Conservation (phyloP, 129 eudicot species). For the Centaurea solstitialis region DNA sequence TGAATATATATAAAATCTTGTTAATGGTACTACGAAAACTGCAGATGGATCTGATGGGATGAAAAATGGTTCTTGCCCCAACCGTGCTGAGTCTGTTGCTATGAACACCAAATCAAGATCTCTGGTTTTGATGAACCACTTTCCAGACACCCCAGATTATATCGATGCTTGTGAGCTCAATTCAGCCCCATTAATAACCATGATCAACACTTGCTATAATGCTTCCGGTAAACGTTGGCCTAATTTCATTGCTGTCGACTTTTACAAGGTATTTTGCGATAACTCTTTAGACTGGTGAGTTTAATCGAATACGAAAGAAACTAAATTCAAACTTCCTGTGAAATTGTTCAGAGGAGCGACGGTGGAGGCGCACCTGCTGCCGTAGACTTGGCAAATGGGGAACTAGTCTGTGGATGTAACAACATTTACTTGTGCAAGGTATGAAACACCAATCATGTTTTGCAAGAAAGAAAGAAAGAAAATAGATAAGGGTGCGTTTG, state of each 20-base stretch:
- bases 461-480: not conserved
- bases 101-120: conserved; percentile 74
- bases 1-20: not conserved
- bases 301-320: not conserved
- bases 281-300: not conserved
- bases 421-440: conserved; percentile 72
- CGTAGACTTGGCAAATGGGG: conserved; percentile 77
- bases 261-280: conserved; percentile 67
- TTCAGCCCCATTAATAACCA: conserved; percentile 70
- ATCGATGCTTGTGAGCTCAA: conserved; percentile 76
- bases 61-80: conserved; percentile 76
- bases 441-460: conserved; percentile 7
- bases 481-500: not conserved
- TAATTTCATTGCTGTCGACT: conserved; percentile 82
- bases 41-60: conserved; percentile 93
- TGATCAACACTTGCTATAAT: conserved; percentile 71
- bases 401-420: conserved; percentile 71
- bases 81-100: conserved; percentile 84
- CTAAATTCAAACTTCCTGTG: not conserved
- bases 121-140: conserved; percentile 80
- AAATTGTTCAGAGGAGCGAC: conserved; percentile 65
- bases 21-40: conserved; percentile 23
- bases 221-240: conserved; percentile 85
- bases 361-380: conserved; percentile 96
- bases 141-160: conserved; percentile 62